These are phyloP conservation scores for Henckelia pumila DNA, from an alignment of 257 asterid species.

Conservation along the genomic window DNA sequence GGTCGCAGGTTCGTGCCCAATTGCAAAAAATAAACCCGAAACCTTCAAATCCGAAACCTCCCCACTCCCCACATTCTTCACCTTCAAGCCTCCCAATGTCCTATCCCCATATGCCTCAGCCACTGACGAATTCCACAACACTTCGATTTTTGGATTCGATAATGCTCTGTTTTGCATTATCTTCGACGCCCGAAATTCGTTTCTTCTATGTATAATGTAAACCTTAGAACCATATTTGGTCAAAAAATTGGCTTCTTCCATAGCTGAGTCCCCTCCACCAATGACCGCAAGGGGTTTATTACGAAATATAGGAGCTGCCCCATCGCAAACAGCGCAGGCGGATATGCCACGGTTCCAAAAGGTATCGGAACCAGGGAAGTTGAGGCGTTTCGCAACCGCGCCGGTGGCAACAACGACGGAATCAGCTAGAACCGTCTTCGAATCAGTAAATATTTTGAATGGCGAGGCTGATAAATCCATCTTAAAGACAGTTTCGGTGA, in stretches of 20 bases:
- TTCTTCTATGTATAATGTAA: slow-evolving; percentile 77
- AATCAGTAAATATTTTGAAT: slow-evolving; percentile 51
- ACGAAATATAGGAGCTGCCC: slow-evolving; percentile 87
- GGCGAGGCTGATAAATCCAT: slow-evolving; percentile 66
- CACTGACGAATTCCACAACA: slow-evolving; percentile 70
- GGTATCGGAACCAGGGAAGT: slow-evolving; percentile 61
- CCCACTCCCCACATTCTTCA: slow-evolving; percentile 61
- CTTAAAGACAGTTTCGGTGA: slow-evolving; percentile 69
- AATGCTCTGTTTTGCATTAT: slow-evolving; percentile 79
- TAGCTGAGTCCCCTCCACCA: slow-evolving; percentile 98
- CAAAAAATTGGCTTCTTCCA: slow-evolving; percentile 90
- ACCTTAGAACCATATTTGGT: slow-evolving; percentile 95
- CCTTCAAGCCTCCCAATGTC: slow-evolving; percentile 67
- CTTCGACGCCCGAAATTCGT: slow-evolving; percentile 87
- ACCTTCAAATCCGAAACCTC: slow-evolving; percentile 60
- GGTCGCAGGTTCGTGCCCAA: slow-evolving; percentile 95
- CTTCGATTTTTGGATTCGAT: slow-evolving; percentile 65
- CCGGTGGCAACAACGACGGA: slow-evolving; percentile 81
- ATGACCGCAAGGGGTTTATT: slow-evolving; percentile 82
- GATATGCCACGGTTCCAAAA: slow-evolving; percentile 95
- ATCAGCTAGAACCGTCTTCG: slow-evolving; percentile 68
- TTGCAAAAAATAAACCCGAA: slow-evolving; percentile 82
- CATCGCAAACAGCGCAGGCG: slow-evolving; percentile 96
- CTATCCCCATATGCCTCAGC: slow-evolving; percentile 78
- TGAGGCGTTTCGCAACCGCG: slow-evolving; percentile 77